These are phyloP conservation scores for Eimeria sp. DNA, from an alignment of 169 alveolate genomes.

Conservation along the genomic window DNA sequence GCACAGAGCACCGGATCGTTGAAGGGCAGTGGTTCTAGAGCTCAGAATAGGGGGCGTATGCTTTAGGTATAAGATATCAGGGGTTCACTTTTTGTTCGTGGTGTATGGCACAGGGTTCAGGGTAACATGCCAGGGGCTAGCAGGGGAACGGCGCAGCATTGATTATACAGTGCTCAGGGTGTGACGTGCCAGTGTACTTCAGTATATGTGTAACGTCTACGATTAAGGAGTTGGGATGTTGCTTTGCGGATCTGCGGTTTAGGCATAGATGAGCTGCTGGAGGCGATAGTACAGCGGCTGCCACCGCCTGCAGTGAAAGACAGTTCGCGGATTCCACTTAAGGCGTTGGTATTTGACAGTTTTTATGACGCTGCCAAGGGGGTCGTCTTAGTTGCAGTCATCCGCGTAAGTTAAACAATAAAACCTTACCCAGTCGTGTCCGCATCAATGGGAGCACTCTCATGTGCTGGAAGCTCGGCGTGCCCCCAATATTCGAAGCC, in stretches of 20 bases:
- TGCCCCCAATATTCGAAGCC: background rate
- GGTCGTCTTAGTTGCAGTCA: constrained; percentile 92
- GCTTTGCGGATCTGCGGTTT: background rate
- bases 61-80: background rate
- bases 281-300: constrained; percentile 89
- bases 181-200: background rate
- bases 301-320: constrained; percentile 92
- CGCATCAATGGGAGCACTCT: background rate
- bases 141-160: background rate
- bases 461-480: background rate
- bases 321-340: constrained; percentile 86
- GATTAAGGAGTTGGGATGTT: background rate
- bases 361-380: constrained; percentile 95
- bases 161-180: background rate
- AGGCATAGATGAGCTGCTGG: constrained; percentile 91
- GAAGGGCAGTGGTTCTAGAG: background rate
- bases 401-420: constrained; percentile 70
- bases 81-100: background rate
- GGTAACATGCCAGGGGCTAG: background rate
- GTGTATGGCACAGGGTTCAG: background rate
- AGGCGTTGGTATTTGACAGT: constrained; percentile 96
- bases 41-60: background rate
- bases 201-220: background rate
- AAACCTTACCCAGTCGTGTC: background rate
- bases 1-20: background rate